These are phyloP conservation scores for Aspergillus bertholletiae DNA, from an alignment of 495 filamentous ascomycete genomes.

Conservation along the genomic window DNA sequence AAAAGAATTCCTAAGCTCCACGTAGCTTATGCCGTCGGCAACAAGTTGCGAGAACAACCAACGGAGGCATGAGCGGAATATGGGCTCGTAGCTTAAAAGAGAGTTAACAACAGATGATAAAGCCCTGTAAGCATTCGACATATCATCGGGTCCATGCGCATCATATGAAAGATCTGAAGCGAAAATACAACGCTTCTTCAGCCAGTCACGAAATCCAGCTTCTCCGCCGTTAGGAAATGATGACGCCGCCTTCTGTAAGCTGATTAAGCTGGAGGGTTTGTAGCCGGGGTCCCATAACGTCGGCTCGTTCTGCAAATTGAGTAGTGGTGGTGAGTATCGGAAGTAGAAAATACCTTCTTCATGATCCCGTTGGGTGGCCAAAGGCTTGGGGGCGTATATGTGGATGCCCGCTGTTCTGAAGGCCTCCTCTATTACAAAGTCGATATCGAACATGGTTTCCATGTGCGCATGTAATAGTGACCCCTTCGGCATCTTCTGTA, in stretches of 20 bases:
- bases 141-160: constrained; percentile 71
- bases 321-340: constrained; percentile 37
- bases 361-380: constrained; percentile 44
- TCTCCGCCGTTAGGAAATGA: constrained; percentile 68
- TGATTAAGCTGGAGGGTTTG: constrained; percentile 47
- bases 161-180: constrained; percentile 57
- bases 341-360: constrained; percentile 48
- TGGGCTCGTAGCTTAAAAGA: constrained; percentile 85
- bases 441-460: constrained; percentile 85
- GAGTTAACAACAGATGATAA: constrained; percentile 68
- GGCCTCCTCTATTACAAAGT: constrained; percentile 67
- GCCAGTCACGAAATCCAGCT: constrained; percentile 70
- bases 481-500: constrained; percentile 86
- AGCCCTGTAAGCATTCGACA: constrained; percentile 74
- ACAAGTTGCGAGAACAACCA: constrained; percentile 63
- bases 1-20: constrained; percentile 65
- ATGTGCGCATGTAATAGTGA: constrained; percentile 84
- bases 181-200: constrained; percentile 65
- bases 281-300: constrained; percentile 66
- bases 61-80: constrained; percentile 72
- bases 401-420: constrained; percentile 73
- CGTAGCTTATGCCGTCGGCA: constrained; percentile 77
- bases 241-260: constrained; percentile 62
- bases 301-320: constrained; percentile 20
- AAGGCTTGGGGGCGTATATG: constrained; percentile 53